These are phyloP conservation scores for Suillus subalutaceus DNA, from an alignment of 768 basidiomycete genomes.

Conservation along the genomic window DNA sequence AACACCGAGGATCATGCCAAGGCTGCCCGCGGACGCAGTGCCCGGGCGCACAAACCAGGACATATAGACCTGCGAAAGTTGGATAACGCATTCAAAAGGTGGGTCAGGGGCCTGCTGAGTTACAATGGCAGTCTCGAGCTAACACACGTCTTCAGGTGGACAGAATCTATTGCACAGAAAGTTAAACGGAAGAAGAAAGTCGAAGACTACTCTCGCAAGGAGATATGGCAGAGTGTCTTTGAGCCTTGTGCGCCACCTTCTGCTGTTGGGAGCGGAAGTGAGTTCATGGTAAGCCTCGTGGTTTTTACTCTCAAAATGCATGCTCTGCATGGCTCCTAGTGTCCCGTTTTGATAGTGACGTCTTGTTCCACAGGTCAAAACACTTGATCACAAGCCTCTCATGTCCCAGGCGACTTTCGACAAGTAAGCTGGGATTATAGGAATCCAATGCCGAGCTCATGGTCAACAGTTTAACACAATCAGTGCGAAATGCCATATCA, in stretches of 20 bases:
- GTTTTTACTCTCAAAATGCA: neutral
- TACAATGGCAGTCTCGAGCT: constrained; percentile 5
- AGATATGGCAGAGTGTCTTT: constrained; percentile 82
- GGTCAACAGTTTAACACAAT: constrained; percentile 54
- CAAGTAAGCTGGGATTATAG: constrained; percentile 46
- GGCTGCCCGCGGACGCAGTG: constrained; percentile 30
- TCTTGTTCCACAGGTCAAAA: constrained; percentile 58
- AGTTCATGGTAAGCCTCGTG: constrained; percentile 20
- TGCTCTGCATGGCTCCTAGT: neutral
- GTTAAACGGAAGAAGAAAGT: constrained; percentile 79
- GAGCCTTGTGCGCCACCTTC: constrained; percentile 56
- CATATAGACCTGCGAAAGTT: constrained; percentile 80
- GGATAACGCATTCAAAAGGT: constrained; percentile 85
- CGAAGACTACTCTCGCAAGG: constrained; percentile 62
- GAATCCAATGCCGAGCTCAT: constrained; percentile 16
- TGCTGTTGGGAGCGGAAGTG: constrained; percentile 31
- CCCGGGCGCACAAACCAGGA: constrained; percentile 48
- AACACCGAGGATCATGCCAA: constrained; percentile 16
- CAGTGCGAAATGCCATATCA: constrained; percentile 67
- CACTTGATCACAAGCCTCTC: constrained; percentile 77
- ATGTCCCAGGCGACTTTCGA: constrained; percentile 78
- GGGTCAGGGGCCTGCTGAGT: constrained; percentile 14
- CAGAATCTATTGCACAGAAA: constrained; percentile 83
- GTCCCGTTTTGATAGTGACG: constrained; percentile 8
- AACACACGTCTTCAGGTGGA: constrained; percentile 58